Conservation (phyloP, 1,139 yeast species). For the Geotrichum bryndzae region DNA sequence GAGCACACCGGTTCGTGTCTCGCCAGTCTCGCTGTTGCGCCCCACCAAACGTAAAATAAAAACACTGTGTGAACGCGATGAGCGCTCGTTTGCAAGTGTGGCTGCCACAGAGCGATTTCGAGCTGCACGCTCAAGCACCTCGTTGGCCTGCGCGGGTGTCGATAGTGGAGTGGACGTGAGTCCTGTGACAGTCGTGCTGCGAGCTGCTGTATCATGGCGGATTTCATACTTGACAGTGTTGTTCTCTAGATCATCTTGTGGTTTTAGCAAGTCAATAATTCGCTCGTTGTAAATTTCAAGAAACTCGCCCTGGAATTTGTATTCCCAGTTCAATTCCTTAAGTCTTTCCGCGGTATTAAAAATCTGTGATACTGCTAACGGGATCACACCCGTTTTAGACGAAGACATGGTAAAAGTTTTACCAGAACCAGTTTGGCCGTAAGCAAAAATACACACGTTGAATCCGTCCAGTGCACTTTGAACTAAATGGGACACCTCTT, state of each 20-base stretch:
- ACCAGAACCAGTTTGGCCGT: conserved; percentile 35
- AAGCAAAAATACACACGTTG: conserved; percentile 33
- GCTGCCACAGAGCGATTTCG: conserved; percentile 65
- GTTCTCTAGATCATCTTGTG: conserved; percentile 29
- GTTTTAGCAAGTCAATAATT: conserved; percentile 58
- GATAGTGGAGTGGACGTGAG: conserved; percentile 47
- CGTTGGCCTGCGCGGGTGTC: conserved; percentile 47
- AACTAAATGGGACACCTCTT: conserved; percentile 78
- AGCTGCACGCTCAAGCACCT: conserved; percentile 49
- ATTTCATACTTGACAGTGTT: conserved; percentile 51
- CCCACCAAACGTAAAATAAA: conserved; percentile 65
- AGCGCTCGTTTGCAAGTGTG: conserved; percentile 72
- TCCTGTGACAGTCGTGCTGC: conserved; percentile 56
- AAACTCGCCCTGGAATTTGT: conserved; percentile 65
- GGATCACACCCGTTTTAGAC: conserved; percentile 70
- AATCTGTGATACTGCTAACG: conserved; percentile 67
- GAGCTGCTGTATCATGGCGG: conserved; percentile 55
- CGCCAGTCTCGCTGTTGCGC: conserved; percentile 45
- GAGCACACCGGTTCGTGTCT: conserved; percentile 52
- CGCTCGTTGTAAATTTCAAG: conserved; percentile 85
- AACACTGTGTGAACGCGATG: conserved; percentile 67
- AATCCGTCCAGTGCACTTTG: conserved; percentile 85
- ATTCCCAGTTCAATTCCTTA: conserved; percentile 58
- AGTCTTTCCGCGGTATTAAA: conserved; percentile 53
- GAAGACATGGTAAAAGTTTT: conserved; percentile 40